Conservation (phyloP, 2,329 filamentous ascomycete genomes). For the Macrophomina phaseolina region DNA sequence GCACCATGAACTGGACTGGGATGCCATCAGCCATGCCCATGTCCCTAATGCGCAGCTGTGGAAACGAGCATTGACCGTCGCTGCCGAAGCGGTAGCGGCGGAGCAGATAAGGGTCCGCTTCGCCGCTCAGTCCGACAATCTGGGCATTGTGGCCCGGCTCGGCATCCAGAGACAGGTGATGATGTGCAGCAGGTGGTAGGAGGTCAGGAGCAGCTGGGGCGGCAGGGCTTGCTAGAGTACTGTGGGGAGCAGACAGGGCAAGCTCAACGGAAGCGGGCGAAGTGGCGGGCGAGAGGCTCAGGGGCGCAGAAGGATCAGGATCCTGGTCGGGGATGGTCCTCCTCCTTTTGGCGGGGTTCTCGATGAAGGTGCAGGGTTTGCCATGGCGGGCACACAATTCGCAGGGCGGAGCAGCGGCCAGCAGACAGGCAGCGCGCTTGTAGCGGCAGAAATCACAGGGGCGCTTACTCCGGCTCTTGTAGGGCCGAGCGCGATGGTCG, state of each 20-base stretch:
- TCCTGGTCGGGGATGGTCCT: constrained; percentile 28
- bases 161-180: constrained; percentile 39
- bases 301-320: not conserved
- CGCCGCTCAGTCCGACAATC: constrained; percentile 41
- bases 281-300: not conserved
- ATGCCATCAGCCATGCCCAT: constrained; percentile 32
- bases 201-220: not conserved
- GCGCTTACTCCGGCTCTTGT: constrained; percentile 46
- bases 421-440: constrained; percentile 53
- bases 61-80: constrained; percentile 41
- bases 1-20: constrained; percentile 44
- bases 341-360: constrained; percentile 42
- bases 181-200: constrained; percentile 31
- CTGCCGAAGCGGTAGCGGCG: constrained; percentile 41
- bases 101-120: constrained; percentile 40
- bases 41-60: constrained; percentile 38
- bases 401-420: constrained; percentile 50
- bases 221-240: not conserved
- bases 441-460: constrained; percentile 56
- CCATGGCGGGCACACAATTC: constrained; percentile 51
- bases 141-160: constrained; percentile 40
- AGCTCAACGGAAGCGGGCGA: not conserved
- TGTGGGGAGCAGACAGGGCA: not conserved
- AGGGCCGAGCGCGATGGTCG: constrained; percentile 29
- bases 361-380: constrained; percentile 54